A percentile compares a stretch with the other conserved stretches of the same genome.
Evolutionary conservation across 805 yeast species (phyloP).

Genomic region (Ogataea philodendri): DNA sequence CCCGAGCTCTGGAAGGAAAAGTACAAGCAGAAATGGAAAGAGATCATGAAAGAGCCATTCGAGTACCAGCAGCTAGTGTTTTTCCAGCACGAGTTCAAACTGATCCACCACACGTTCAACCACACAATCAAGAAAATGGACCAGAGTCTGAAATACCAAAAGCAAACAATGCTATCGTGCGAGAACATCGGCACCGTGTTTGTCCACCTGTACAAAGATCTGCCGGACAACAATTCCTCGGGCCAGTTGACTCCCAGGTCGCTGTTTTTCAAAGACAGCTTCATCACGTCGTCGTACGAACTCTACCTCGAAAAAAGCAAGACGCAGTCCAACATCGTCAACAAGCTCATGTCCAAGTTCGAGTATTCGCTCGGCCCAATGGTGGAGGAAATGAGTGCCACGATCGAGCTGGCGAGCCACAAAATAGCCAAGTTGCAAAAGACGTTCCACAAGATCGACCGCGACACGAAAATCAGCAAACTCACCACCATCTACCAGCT

Average conservation of each 20-base stretch:
- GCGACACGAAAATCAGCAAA: slow-evolving; percentile 10
- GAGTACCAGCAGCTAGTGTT: slow-evolving; percentile 23
- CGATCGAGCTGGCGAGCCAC: slow-evolving; percentile 1
- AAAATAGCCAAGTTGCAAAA: slow-evolving; percentile 4
- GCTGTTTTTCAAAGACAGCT: slow-evolving; percentile 23
- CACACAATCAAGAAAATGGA: slow-evolving; percentile 11
- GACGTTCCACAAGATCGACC: slow-evolving; percentile 11
- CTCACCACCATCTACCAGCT: slow-evolving; percentile 11
- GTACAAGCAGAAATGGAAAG: slow-evolving; percentile 25
- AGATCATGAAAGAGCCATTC: slow-evolving; percentile 13
- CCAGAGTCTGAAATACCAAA: slow-evolving; percentile 15
- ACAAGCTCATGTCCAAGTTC: slow-evolving; percentile 16
- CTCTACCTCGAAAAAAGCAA: slow-evolving; percentile 23
- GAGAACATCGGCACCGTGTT: slow-evolving; percentile 15
- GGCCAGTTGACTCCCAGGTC: slow-evolving; percentile 25
- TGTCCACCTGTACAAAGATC: slow-evolving; percentile 11
- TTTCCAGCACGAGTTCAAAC: slow-evolving; percentile 19
- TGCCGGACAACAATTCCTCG: slow-evolving; percentile 9
- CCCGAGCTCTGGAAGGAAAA: slow-evolving; percentile 24
- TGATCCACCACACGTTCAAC: slow-evolving; percentile 7
- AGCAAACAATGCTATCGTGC: slow-evolving; percentile 12
- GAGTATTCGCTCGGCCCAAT: slow-evolving; percentile 17
- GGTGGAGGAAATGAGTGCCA: slow-evolving; percentile 8
- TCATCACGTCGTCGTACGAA: slow-evolving; percentile 27
- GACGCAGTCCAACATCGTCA: slow-evolving; percentile 17